phyloP scores from a whole-genome alignment of 2,329 filamentous ascomycete genomes.

The Phaeosphaeria sp. region DNA sequence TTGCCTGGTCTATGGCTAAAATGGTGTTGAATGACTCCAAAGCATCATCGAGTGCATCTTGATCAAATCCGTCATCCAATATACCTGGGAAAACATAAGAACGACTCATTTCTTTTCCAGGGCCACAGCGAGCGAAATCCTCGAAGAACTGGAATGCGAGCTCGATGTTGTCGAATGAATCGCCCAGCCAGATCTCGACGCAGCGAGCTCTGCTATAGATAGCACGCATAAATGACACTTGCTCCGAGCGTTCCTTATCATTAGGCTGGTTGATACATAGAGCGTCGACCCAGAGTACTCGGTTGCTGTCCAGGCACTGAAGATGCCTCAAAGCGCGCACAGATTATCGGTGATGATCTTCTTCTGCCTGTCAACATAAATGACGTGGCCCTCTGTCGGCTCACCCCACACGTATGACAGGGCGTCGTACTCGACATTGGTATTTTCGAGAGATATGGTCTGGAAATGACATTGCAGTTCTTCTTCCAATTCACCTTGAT shows the following conservation, averaged over 20 bases:
- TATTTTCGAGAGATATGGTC: background rate
- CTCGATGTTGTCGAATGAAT: background rate
- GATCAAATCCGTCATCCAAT: background rate
- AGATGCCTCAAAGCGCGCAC: background rate
- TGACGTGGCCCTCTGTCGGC: background rate
- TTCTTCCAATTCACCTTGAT: background rate
- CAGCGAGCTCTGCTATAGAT: background rate
- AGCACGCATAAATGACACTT: background rate
- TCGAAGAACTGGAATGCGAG: background rate
- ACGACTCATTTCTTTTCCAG: background rate
- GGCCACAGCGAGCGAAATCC: background rate
- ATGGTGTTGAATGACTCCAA: background rate
- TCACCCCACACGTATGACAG: background rate
- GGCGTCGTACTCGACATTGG: background rate
- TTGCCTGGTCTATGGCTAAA: background rate
- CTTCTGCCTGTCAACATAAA: background rate
- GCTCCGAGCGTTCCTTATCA: background rate
- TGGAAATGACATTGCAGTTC: background rate
- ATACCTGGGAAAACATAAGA: background rate
- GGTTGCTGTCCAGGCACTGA: background rate
- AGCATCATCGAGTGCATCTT: background rate
- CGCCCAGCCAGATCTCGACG: background rate
- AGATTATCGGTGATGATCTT: background rate
- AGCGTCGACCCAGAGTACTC: background rate
- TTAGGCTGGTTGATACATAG: background rate